Base-by-base conservation (phyloP, 305 asterid genomes). In the Rubia occidens region DNA sequence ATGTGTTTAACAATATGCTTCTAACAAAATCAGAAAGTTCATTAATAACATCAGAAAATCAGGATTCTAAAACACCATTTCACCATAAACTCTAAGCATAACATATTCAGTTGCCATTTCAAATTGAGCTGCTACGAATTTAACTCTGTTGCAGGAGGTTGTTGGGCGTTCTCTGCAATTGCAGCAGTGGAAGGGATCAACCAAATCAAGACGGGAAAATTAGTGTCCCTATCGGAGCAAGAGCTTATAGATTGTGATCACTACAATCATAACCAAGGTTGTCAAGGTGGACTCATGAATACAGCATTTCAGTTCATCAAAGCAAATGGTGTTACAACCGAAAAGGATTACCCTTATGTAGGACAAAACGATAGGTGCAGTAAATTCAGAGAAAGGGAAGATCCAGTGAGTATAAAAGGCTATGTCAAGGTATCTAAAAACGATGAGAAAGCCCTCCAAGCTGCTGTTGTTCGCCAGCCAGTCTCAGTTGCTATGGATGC, bases 401-500 rank as follows among this genome's bases (percentile, higher is more conserved):
- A 67, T 44, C 82, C 82, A 58, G 92, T 67, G 39, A 77, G 17
- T 7, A 87, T 88, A 72, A 82, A 70, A 15, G 82, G 89, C 47
- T 85, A 87, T 72, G 71, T 11, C 73, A n/a, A 5, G 0, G 70
- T 88, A 76, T 83, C 86, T 17, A 24, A 51, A 5, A 35, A 71
- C 8, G 43, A 78, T 11, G 95, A 88, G 79, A 24, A 8, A 45
- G 76, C 82, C 15, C 72, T 90, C 62, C 73, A 62, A 79, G 78
- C 71, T 69, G 96, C 88, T 14, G 92, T 68, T 40, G 81, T 84
- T 59, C 74, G 53, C 68, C 95, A 88, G 58, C 96, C 97, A 15
- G 71, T 90, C 29, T 72, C 92, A 67, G 95, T 82, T 35, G 92
- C 86, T 65, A 80, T 88, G 62, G 96, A 87, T 72, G 88, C 87